Conservation (phyloP, 108 stramenopile genomes). For the Schizochytrium sp. region DNA sequence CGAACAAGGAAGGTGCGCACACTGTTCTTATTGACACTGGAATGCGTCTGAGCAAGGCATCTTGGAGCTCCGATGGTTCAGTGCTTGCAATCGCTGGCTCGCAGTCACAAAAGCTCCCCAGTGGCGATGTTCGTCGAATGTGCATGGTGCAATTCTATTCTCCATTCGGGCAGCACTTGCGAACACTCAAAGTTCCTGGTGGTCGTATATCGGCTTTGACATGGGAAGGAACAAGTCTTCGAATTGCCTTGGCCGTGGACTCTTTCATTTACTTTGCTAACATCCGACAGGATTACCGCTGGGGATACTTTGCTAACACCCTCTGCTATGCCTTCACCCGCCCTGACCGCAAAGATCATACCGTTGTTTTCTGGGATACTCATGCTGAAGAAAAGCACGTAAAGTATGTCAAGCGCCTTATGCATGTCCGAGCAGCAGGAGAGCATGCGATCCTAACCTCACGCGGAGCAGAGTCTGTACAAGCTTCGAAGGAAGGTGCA, state of each 20-base stretch:
- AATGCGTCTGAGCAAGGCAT: slow-evolving; percentile 67
- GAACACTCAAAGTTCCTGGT: slow-evolving; percentile 69
- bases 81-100: slow-evolving; percentile 73
- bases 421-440: slow-evolving; percentile 53
- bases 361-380: slow-evolving; percentile 77
- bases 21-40: slow-evolving; percentile 72
- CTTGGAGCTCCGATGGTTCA: slow-evolving; percentile 74
- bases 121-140: neutral
- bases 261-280: slow-evolving; percentile 80
- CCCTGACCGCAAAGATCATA: slow-evolving; percentile 64
- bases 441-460: slow-evolving; percentile 58
- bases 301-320: slow-evolving; percentile 70
- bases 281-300: slow-evolving; percentile 75
- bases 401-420: slow-evolving; percentile 63
- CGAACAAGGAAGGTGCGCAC: slow-evolving; percentile 28
- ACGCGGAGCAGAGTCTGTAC: slow-evolving; percentile 10
- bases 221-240: slow-evolving; percentile 79
- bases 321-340: slow-evolving; percentile 73
- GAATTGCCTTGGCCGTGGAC: slow-evolving; percentile 78
- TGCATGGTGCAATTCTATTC: slow-evolving; percentile 66
- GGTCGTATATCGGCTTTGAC: slow-evolving; percentile 66
- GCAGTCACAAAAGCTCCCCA: slow-evolving; percentile 23
- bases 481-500: slow-evolving; percentile 42
- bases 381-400: slow-evolving; percentile 63
- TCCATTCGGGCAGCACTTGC: slow-evolving; percentile 63